Evolutionary conservation across 2,329 filamentous ascomycete genomes (phyloP), one percentile per base, ranked within the genome.

Genomic region (Penicillium sp.): DNA sequence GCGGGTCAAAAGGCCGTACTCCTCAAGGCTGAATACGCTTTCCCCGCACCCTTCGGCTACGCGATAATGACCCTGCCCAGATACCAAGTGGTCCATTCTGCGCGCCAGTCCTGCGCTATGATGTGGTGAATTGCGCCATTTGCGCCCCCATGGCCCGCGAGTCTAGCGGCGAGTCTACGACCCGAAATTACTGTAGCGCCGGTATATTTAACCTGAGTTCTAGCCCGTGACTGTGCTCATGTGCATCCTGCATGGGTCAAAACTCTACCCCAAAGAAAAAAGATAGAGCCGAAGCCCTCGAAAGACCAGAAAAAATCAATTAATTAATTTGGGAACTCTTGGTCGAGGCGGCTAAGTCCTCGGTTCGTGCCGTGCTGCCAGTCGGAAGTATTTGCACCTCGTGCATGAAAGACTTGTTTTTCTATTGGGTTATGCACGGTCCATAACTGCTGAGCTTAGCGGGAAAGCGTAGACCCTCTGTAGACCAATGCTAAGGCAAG

Each of bases 1-100:
- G 49, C 50, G 50, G 37, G 50, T 51, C 33, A 27, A 31, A 42
- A 51, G 48, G 27, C 51, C 43, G 37, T 42, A 37, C 29, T 42
- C 26, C 49, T 33, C 26, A 52, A 19, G 25, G 26, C 27, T 33
- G 26, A 53, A 54, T 42, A 47, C 39, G 50, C 4, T 21, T 42
- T 58, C 58, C 60, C 60, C 60, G 57, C 54, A 62, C 57, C 52
- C 53, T 58, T 62, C 57, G 57, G 49, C 52, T 61, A 53, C 27
- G 42, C 31, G 60, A 58, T 52, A 52, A 61, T 33, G 55, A 54
- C 50, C 35, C 35, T 19, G 4, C 16, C 19, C 10, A 23, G 10
- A 42, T 13, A 42, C 42, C 49, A 21, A 37, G 11, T 31, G 33
- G 33, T 26, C 33, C 48, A 21, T 47, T 50, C 33, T 25, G 46